phyloP scores from a whole-genome alignment of 345 rosid genomes.

The Sapria himalayana region DNA sequence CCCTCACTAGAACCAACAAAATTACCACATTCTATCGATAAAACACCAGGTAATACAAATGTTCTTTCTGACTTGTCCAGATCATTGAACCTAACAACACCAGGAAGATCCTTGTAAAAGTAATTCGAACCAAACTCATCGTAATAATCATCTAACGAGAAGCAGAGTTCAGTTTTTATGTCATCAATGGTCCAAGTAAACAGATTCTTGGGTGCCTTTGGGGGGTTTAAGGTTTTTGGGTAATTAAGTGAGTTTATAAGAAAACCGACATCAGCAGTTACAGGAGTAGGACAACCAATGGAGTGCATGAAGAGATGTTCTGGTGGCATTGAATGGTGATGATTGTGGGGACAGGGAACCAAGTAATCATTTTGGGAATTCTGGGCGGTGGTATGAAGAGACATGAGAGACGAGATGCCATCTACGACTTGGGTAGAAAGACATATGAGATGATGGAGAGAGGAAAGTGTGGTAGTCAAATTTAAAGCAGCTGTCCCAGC shows the following conservation, averaged over 20 bases:
- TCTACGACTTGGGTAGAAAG: slow-evolving; percentile 17
- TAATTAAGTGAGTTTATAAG: slow-evolving; percentile 18
- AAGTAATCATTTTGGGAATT: slow-evolving; percentile 11
- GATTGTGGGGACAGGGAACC: slow-evolving; percentile 35
- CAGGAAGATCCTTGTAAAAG: slow-evolving; percentile 51
- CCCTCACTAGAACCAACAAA: slow-evolving; percentile 13
- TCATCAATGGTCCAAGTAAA: slow-evolving; percentile 9
- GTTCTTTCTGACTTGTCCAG: slow-evolving; percentile 13
- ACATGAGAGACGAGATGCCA: slow-evolving; percentile 9
- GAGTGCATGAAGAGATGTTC: slow-evolving; percentile 51
- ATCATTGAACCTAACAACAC: slow-evolving; percentile 27
- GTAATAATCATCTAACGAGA: slow-evolving; percentile 31
- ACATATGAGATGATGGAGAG: slow-evolving; percentile 22
- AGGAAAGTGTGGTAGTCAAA: slow-evolving; percentile 23
- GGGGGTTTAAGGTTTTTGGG: slow-evolving; percentile 21
- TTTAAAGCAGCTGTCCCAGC: slow-evolving; percentile 7
- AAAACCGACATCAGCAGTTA: slow-evolving; percentile 13
- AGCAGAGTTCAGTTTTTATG: slow-evolving; percentile 15
- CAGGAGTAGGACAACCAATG: slow-evolving; percentile 39
- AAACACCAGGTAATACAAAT: slow-evolving; percentile 33
- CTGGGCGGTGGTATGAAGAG: slow-evolving; percentile 12
- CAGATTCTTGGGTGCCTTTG: slow-evolving; percentile 5
- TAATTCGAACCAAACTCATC: slow-evolving; percentile 22
- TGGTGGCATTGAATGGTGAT: slow-evolving; percentile 51
- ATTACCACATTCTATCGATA: slow-evolving; percentile 33